Base-by-base conservation (phyloP, 2,329 filamentous ascomycete genomes). In the Pseudogymnoascus sp. region DNA sequence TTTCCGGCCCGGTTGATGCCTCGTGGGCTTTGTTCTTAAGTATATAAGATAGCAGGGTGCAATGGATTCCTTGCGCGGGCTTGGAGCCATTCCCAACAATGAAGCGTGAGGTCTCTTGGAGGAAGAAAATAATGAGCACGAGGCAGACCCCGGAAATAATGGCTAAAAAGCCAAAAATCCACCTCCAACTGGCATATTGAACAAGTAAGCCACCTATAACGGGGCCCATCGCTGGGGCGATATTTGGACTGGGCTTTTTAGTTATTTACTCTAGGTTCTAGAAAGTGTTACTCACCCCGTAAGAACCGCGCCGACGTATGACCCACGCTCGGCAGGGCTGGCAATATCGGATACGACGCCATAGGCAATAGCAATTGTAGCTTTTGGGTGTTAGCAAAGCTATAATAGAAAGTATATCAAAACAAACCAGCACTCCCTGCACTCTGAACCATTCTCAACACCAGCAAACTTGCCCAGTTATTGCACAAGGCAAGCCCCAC, bases 321-420 rank as follows among this genome's bases (percentile, higher is more conserved):
- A 86, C 63, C 87, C 68, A 60, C 70, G 74, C 67, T 90, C 86
- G 1, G 79, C 80, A 1, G 80, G 79, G 0, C 82, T 86, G 5
- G 82, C 77, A 8, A 88, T 75, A 68, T 90, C 87, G 0, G 83
- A 83, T 1, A 89, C 79, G 0, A 89, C 81, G 0, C 81, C 87
- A 22, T 75, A 75, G 0, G 76, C 77, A 6, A 90, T 75, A 0
- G 86, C 80, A 4, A 87, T 76, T 0, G 84, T 87, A 2, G 80
- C 81, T 60, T 79, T 82, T 58, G 80, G 85, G 0, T 20, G 18
- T 41, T 41, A 41, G 18, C 18, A 41, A 20, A 20, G 2, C 14
- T 6, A 41, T 11, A n/a, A 2, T 6, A 6, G 18, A 20, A 16
- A 41, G 6, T 2, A 41, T 41, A 16, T 41, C n/a, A 41, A 6